Evolutionary conservation across 2,329 filamentous ascomycete genomes (phyloP).

Genomic region (Kalmusia sp.): DNA sequence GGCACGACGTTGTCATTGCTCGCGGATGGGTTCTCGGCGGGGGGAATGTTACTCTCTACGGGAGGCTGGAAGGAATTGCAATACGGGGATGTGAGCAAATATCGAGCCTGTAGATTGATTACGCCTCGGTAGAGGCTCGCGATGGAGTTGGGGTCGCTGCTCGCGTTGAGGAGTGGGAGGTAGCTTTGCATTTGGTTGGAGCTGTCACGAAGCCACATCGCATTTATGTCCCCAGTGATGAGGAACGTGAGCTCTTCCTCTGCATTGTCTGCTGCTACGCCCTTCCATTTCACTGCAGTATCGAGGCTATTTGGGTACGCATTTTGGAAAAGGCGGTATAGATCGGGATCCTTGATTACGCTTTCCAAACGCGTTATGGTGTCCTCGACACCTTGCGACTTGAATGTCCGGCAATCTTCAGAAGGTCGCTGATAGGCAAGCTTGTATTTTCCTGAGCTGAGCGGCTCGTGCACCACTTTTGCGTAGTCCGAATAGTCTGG

Average conservation of each 20-base stretch:
- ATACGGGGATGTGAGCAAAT: slow-evolving; percentile 66
- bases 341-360: slow-evolving; percentile 61
- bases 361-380: slow-evolving; percentile 42
- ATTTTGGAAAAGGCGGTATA: slow-evolving; percentile 75
- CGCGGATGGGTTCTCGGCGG: slow-evolving; percentile 48
- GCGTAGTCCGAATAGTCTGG: slow-evolving; percentile 55
- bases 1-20: slow-evolving; percentile 53
- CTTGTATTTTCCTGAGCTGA: slow-evolving; percentile 52
- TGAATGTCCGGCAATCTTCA: slow-evolving; percentile 56
- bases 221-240: slow-evolving; percentile 66
- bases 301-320: slow-evolving; percentile 78
- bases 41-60: slow-evolving; percentile 52
- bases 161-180: slow-evolving; percentile 65
- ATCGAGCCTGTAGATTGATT: slow-evolving; percentile 75
- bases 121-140: slow-evolving; percentile 73
- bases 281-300: slow-evolving; percentile 74
- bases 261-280: slow-evolving; percentile 61
- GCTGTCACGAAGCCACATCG: slow-evolving; percentile 62
- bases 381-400: slow-evolving; percentile 52
- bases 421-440: slow-evolving; percentile 55
- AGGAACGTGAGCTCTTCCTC: slow-evolving; percentile 70
- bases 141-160: slow-evolving; percentile 63
- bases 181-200: slow-evolving; percentile 78
- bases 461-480: slow-evolving; percentile 49
- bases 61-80: slow-evolving; percentile 63